Evolutionary conservation across 805 yeast genomes (phyloP).

Genomic region (Kodamaea restingae): DNA sequence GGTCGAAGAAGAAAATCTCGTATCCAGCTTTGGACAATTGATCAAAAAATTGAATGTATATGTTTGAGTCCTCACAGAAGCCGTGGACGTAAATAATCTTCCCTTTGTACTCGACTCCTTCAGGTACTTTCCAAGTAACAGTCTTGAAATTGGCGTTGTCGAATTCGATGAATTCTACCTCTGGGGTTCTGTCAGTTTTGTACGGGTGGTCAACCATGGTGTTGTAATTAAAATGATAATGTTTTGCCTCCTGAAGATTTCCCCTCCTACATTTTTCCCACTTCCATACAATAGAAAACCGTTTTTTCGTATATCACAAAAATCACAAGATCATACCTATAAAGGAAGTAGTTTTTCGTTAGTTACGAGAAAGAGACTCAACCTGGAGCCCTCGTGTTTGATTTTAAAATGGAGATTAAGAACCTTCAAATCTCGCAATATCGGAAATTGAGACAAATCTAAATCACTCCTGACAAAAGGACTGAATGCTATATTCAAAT

Average conservation of each 20-base stretch:
- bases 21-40: slow-evolving; percentile 49
- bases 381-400: background rate
- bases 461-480: slow-evolving; percentile 10
- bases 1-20: slow-evolving; percentile 67
- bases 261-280: too few relatives aligned
- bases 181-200: slow-evolving; percentile 29
- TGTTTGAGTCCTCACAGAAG: slow-evolving; percentile 53
- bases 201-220: slow-evolving; percentile 28
- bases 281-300: too few relatives aligned
- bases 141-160: slow-evolving; percentile 41
- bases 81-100: slow-evolving; percentile 66
- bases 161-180: slow-evolving; percentile 25
- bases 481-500: slow-evolving; percentile 11
- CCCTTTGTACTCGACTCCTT: slow-evolving; percentile 39
- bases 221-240: background rate
- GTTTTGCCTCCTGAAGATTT: background rate
- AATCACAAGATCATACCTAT: background rate
- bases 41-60: slow-evolving; percentile 54
- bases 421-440: background rate
- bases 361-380: background rate
- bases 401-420: background rate
- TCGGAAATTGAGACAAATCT: background rate
- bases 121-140: slow-evolving; percentile 39
- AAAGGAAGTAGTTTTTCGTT: slow-evolving; percentile 3
- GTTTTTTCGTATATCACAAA: too few relatives aligned